Conservation (phyloP, 2,329 filamentous ascomycete genomes). For the Colletotrichum orbiculare region DNA sequence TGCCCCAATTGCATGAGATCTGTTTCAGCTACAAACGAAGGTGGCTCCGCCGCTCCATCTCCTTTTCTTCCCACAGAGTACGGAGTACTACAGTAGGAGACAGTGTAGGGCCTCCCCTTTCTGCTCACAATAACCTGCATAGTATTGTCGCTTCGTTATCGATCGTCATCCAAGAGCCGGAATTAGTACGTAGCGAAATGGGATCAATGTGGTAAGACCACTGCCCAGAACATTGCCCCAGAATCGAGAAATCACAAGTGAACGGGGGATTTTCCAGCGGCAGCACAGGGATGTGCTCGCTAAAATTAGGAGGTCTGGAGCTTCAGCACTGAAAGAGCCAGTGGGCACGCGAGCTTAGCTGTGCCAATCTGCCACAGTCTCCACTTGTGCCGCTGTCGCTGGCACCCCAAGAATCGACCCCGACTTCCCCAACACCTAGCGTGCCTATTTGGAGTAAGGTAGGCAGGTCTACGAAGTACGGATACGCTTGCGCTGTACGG, state of each 20-base stretch:
- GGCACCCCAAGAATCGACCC: constrained; percentile 16
- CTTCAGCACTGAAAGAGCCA: neutral
- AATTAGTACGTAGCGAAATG: constrained; percentile 5
- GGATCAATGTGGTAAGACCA: constrained; percentile 23
- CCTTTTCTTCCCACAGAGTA: neutral
- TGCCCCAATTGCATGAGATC: constrained; percentile 20
- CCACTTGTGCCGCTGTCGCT: constrained; percentile 1
- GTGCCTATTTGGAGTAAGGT: neutral
- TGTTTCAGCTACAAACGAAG: constrained; percentile 16
- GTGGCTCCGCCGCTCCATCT: constrained; percentile 3
- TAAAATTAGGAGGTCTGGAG: constrained; percentile 31
- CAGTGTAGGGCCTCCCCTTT: neutral
- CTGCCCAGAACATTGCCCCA: constrained; percentile 4
- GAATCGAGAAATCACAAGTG: neutral
- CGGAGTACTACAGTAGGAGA: too few species aligned
- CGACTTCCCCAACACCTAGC: constrained; percentile 18
- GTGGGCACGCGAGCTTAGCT: constrained; percentile 9
- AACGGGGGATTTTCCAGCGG: constrained; percentile 5
- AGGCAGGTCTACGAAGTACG: too few species aligned
- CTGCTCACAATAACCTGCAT: too few species aligned
- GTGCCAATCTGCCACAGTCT: constrained; percentile 18
- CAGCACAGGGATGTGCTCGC: constrained; percentile 25
- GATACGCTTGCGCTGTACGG: too few species aligned
- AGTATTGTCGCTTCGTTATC: neutral
- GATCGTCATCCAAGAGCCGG: neutral